Evolutionary conservation across 1,284 basidiomycete genomes (phyloP).

Genomic region (Dichomitus squalens): DNA sequence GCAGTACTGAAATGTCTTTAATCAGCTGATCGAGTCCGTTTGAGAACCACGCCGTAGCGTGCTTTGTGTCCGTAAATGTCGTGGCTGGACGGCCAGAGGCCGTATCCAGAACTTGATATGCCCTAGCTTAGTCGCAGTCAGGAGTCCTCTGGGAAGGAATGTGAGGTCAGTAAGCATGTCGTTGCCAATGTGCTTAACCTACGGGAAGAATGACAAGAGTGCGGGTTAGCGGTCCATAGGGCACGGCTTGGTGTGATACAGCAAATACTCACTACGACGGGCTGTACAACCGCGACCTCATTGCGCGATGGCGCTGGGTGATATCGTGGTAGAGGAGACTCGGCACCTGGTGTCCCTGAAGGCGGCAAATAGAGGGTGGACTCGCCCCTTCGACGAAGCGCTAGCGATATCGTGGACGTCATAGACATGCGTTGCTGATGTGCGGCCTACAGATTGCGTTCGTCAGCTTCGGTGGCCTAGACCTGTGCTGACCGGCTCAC

Average conservation of each 20-base stretch:
- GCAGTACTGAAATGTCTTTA: too few species aligned
- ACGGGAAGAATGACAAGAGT: neutral
- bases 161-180: slow-evolving; percentile 72
- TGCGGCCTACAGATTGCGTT: slow-evolving; percentile 37
- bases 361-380: slow-evolving; percentile 57
- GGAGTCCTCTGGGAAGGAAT: slow-evolving; percentile 75
- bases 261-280: slow-evolving; percentile 70
- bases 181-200: slow-evolving; percentile 80
- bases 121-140: slow-evolving; percentile 75
- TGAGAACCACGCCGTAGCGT: slow-evolving; percentile 21
- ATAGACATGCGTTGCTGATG: slow-evolving; percentile 75
- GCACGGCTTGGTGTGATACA: slow-evolving; percentile 29
- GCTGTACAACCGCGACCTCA: slow-evolving; percentile 90
- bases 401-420: slow-evolving; percentile 73
- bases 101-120: slow-evolving; percentile 84
- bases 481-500: slow-evolving; percentile 17
- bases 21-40: slow-evolving; percentile 15
- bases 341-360: slow-evolving; percentile 29
- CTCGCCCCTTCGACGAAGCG: slow-evolving; percentile 52
- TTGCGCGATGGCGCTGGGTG: slow-evolving; percentile 88
- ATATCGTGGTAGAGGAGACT: slow-evolving; percentile 53
- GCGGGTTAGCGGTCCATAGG: too few species aligned
- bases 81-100: slow-evolving; percentile 54
- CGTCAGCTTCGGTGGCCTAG: neutral
- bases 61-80: slow-evolving; percentile 28